phyloP scores from a whole-genome alignment of 208 protist genomes.

The Phytomonas sp. region DNA sequence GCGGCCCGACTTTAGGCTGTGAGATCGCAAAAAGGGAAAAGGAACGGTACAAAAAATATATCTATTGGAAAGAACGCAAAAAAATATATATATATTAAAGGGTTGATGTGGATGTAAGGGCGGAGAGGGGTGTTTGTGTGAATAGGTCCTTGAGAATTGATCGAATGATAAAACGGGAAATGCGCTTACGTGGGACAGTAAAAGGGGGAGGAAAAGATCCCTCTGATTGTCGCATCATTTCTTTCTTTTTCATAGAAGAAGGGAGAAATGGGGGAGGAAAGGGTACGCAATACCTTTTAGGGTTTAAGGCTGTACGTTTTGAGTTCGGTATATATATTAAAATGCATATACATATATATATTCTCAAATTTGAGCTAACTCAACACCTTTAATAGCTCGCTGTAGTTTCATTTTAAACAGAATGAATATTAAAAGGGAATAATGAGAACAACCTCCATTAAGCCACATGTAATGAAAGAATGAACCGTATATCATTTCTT shows the following conservation, averaged over 20 bases:
- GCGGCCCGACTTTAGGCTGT: conserved; percentile 61
- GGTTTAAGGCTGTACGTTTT: too few species aligned
- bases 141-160: background rate
- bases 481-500: background rate
- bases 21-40: conserved; percentile 8
- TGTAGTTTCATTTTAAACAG: background rate
- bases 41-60: conserved; percentile 4
- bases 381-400: too few species aligned
- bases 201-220: background rate
- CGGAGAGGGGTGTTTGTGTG: too few species aligned
- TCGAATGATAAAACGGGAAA: background rate
- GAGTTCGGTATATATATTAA: too few species aligned
- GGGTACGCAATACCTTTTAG: too few species aligned
- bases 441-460: background rate
- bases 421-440: background rate
- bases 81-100: too few species aligned
- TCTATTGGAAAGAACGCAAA: conserved; percentile 13
- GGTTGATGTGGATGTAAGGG: background rate
- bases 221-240: conserved; percentile 8
- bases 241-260: background rate
- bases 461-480: background rate
- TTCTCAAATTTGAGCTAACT: too few species aligned
- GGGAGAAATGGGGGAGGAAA: too few species aligned
- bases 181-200: background rate
- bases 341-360: too few species aligned